Evolutionary conservation across 192 early-diverging fungal genomes (phyloP).

Genomic region (Umbelopsis vinacea): DNA sequence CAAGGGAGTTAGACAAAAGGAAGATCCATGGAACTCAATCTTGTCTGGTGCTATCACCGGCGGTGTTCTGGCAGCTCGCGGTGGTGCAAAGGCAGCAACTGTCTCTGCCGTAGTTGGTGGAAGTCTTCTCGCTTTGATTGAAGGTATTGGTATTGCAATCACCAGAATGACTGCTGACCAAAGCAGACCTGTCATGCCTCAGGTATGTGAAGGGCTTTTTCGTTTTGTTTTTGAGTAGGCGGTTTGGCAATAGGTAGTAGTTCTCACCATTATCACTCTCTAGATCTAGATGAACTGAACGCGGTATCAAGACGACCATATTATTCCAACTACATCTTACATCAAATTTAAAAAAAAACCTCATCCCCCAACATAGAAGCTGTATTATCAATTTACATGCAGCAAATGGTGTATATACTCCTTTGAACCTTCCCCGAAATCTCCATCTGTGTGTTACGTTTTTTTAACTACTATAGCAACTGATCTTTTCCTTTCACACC

Average conservation of each 20-base stretch:
- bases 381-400: conserved; percentile 12
- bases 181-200: conserved; percentile 58
- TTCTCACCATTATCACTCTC: too few relatives aligned
- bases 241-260: too few relatives aligned
- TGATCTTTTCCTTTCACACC: conserved; percentile 8
- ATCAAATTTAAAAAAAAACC: conserved; percentile 23
- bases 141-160: conserved; percentile 89
- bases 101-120: conserved; percentile 93
- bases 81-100: conserved; percentile 75
- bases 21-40: conserved; percentile 99
- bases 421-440: neutral
- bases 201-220: conserved; percentile 31
- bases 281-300: conserved; percentile 10
- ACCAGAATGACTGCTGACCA: conserved; percentile 67
- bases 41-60: conserved; percentile 93
- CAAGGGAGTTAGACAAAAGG: conserved; percentile 93
- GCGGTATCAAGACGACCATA: neutral
- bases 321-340: conserved; percentile 23
- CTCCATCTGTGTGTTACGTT: neutral
- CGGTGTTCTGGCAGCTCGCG: conserved; percentile 91
- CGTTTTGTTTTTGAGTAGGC: too few relatives aligned
- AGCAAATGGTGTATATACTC: conserved; percentile 21
- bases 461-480: neutral
- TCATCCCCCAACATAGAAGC: conserved; percentile 23
- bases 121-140: conserved; percentile 91